phyloP scores from a whole-genome alignment of 805 yeast species.

The Kazachstania kunashirensis region DNA sequence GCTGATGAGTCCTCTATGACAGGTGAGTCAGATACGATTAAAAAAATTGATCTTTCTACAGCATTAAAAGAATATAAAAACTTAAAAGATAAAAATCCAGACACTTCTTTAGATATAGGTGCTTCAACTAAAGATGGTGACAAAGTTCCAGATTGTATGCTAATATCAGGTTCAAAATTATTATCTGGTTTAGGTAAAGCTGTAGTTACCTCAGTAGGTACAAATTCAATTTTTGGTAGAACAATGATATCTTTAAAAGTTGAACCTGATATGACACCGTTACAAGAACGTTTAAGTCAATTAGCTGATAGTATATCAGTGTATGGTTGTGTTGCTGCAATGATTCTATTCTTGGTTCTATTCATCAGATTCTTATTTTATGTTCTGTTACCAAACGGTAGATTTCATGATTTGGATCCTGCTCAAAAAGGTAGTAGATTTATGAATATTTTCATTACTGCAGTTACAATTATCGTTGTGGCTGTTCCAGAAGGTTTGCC shows the following conservation, averaged over 20 bases:
- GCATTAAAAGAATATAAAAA: slow-evolving; percentile 28
- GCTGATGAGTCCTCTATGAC: slow-evolving; percentile 90
- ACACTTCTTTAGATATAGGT: slow-evolving; percentile 11
- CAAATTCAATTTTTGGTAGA: slow-evolving; percentile 80
- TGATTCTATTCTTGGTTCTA: slow-evolving; percentile 68
- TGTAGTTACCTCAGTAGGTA: slow-evolving; percentile 84
- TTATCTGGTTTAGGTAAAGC: slow-evolving; percentile 81
- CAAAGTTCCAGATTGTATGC: slow-evolving; percentile 56
- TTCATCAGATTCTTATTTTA: slow-evolving; percentile 64
- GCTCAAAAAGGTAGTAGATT: slow-evolving; percentile 79
- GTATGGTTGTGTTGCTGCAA: slow-evolving; percentile 81
- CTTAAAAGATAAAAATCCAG: slow-evolving; percentile 12
- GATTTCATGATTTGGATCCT: slow-evolving; percentile 36
- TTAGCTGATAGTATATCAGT: slow-evolving; percentile 93
- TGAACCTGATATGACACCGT: slow-evolving; percentile 79
- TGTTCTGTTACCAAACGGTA: slow-evolving; percentile 37
- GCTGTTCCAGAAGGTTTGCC: slow-evolving; percentile 99
- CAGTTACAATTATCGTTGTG: slow-evolving; percentile 88
- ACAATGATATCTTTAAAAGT: slow-evolving; percentile 72
- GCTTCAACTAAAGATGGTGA: slow-evolving; percentile 4
- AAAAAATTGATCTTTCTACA: slow-evolving; percentile 47
- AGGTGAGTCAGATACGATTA: slow-evolving; percentile 84
- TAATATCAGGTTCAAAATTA: slow-evolving; percentile 86
- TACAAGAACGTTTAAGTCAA: slow-evolving; percentile 69
- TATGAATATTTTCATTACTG: slow-evolving; percentile 76